phyloP scores from a whole-genome alignment of 169 alveolate genomes.

The Cardiosporidium cionae region DNA sequence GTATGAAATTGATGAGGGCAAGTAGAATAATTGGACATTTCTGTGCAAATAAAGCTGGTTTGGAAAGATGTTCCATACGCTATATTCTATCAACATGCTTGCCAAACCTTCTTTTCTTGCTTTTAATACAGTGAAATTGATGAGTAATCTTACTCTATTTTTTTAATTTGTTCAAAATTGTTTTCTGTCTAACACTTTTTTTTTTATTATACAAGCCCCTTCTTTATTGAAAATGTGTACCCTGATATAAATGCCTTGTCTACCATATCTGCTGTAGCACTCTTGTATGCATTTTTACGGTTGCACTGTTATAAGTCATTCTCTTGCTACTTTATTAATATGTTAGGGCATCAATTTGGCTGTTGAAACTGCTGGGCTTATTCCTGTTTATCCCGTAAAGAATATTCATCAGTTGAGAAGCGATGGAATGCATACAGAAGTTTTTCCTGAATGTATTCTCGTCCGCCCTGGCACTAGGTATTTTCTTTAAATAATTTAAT shows the following conservation, averaged over 20 bases:
- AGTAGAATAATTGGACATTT: no score
- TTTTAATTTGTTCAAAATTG: neutral
- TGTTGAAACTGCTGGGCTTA: constrained; percentile 36
- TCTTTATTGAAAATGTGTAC: neutral
- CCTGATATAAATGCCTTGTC: neutral
- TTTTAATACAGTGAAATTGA: neutral
- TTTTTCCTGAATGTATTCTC: constrained; percentile 54
- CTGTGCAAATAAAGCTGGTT: no score
- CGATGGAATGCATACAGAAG: constrained; percentile 25
- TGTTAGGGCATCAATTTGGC: constrained; percentile 47
- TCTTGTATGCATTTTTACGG: neutral
- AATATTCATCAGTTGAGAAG: constrained; percentile 22
- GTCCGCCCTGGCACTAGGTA: constrained; percentile 44
- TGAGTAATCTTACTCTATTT: neutral
- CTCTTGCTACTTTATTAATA: neutral
- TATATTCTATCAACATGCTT: neutral
- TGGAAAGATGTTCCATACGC: no score
- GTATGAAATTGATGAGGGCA: neutral
- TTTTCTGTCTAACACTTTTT: neutral
- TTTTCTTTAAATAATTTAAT: neutral
- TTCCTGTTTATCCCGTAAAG: constrained; percentile 55
- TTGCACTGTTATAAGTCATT: neutral
- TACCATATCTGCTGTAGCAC: neutral
- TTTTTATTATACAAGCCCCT: no score
- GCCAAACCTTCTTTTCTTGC: neutral